Evolutionary conservation across 2,329 filamentous ascomycete genomes (phyloP), one percentile per base, ranked within the genome.

Genomic region (Aspergillus calidoustus): DNA sequence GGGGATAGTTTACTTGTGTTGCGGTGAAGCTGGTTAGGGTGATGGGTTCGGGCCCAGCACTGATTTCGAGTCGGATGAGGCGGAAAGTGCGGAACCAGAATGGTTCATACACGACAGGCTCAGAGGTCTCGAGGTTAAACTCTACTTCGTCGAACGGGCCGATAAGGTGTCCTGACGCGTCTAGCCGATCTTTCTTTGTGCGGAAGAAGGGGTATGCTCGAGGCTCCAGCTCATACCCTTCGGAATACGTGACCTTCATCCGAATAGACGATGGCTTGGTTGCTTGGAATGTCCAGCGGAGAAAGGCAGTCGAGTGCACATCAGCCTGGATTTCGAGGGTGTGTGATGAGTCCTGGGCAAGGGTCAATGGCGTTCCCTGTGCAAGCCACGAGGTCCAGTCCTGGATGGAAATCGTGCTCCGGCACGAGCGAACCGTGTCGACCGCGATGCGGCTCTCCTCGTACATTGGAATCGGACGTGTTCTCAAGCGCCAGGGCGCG

Each of bases 81-180:
- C 76, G 73, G 31, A 80, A 79, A 0, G 77, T 79, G 13, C 77
- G 73, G 58, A 80, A 80, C 75, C 76, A 78, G 57, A 79, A 79
- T 1, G 77, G 77, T 50, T 78, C 75, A 51, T 78, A 79, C 3
- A 59, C 11, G 8, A 63, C 55, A 2, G 38, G 53, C 13, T 68
- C 28, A 0, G 19, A 28, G 3, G 52, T 59, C 0, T 64, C 50
- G 1, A 76, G 43, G n/a, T 74, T 65, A 7, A 79, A 54, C 0
- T 54, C 64, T 0, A 73, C 70, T 7, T 75, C 72, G 51, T 80
- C 78, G 49, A 69, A 74, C 0, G 78, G 78, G 0, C 78, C 78
- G 7, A 80, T 68, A 6, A 79, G 64, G 43, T 74, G 67, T 0
- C 74, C 74, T 2, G 46, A 54, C 2, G 72, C 66, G 61, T 80